Evolutionary conservation across 192 early-diverging fungal species (phyloP).

Genomic region (Backusella morwellensis): DNA sequence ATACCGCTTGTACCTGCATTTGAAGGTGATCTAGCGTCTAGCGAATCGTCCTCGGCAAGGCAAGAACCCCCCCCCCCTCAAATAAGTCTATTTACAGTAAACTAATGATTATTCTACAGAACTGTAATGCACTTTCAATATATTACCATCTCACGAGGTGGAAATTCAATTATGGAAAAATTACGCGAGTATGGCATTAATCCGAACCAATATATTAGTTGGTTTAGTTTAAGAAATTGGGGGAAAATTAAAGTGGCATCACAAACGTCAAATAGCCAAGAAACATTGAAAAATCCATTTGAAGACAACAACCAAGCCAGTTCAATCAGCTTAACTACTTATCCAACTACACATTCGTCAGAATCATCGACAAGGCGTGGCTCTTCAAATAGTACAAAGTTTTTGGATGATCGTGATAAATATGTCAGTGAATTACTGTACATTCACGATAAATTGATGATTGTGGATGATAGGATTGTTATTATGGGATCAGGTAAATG

Average conservation of each 20-base stretch:
- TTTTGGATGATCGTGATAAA: slow-evolving; percentile 19
- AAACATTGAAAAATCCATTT: background rate
- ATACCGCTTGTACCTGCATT: slow-evolving; percentile 87
- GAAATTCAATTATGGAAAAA: slow-evolving; percentile 60
- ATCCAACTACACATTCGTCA: background rate
- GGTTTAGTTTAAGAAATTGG: slow-evolving; percentile 69
- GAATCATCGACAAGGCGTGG: background rate
- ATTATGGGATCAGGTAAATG: slow-evolving; percentile 67
- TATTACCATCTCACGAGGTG: slow-evolving; percentile 72
- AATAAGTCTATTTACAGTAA: background rate
- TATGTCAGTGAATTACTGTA: slow-evolving; percentile 84
- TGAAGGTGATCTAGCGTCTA: slow-evolving; percentile 74
- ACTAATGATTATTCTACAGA: slow-evolving; percentile 6
- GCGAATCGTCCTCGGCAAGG: slow-evolving; percentile 67
- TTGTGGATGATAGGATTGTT: slow-evolving; percentile 82
- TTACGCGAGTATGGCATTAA: slow-evolving; percentile 54
- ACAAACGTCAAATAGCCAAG: background rate
- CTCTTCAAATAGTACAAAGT: background rate
- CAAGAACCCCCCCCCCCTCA: background rate
- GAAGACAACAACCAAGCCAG: background rate
- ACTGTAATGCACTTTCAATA: slow-evolving; percentile 83
- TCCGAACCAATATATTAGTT: slow-evolving; percentile 64
- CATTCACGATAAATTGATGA: slow-evolving; percentile 87
- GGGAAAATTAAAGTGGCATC: slow-evolving; percentile 51
- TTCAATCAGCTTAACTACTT: background rate